Conservation (phyloP, 2,329 filamentous ascomycete species). For the Ambrosiella beaveri region DNA sequence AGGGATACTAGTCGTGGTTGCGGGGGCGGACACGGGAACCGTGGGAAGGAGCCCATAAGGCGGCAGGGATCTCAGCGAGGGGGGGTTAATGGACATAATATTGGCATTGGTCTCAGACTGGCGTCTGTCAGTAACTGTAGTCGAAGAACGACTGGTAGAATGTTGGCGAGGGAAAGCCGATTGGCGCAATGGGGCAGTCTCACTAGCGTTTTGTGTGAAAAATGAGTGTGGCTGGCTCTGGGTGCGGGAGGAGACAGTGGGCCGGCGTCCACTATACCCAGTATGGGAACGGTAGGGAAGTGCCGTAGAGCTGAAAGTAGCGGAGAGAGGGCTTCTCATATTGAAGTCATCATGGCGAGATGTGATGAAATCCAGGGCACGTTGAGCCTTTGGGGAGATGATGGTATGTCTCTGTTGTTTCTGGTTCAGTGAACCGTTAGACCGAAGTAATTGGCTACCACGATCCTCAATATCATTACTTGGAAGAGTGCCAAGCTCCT, state of each 20-base stretch:
- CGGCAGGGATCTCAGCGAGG: conserved; percentile 9
- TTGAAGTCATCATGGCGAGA: conserved; percentile 20
- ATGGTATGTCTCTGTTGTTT: conserved; percentile 20
- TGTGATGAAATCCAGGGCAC: conserved; percentile 33
- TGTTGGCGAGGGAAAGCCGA: conserved; percentile 10
- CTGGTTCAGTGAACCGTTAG: conserved; percentile 17
- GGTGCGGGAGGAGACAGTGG: conserved; percentile 12
- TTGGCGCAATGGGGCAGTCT: conserved; percentile 7
- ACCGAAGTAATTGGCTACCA: background rate
- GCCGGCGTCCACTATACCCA: conserved; percentile 7
- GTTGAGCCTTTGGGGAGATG: conserved; percentile 27
- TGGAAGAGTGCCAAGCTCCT: background rate
- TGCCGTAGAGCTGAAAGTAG: background rate
- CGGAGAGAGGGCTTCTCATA: conserved; percentile 15
- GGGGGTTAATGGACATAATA: conserved; percentile 15
- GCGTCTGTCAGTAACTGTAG: conserved; percentile 20
- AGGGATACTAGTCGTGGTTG: background rate
- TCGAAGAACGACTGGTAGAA: conserved; percentile 11
- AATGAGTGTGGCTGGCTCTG: conserved; percentile 13
- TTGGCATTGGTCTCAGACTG: conserved; percentile 9
- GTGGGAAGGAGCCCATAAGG: background rate
- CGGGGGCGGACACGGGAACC: conserved; percentile 27
- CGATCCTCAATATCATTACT: background rate
- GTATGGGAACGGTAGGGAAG: conserved; percentile 23
- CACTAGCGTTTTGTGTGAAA: conserved; percentile 8